Percentiles rank a stretch among this genome's conserved stretches.
Conservation (phyloP, 2,329 filamentous ascomycete species). For the Pseudogymnoascus destructans region DNA sequence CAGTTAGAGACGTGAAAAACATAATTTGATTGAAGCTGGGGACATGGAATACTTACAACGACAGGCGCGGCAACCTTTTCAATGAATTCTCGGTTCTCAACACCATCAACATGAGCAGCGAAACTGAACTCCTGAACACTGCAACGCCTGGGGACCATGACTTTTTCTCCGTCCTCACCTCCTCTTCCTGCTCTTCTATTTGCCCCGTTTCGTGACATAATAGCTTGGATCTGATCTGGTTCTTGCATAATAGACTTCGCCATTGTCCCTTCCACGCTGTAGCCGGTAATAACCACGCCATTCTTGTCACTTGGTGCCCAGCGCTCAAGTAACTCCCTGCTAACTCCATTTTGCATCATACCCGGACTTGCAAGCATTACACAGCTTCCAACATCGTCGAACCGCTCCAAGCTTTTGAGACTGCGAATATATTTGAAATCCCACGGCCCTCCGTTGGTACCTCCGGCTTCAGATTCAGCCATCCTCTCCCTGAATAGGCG, state of each 20-base stretch:
- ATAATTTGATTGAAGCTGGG: background rate
- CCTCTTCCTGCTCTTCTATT: constrained; percentile 46
- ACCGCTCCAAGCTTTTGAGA: constrained; percentile 83
- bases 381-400: constrained; percentile 89
- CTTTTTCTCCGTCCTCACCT: constrained; percentile 61
- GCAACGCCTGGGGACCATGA: constrained; percentile 84
- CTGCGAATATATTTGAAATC: constrained; percentile 92
- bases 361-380: constrained; percentile 96
- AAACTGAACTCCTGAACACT: constrained; percentile 92
- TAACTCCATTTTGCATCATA: constrained; percentile 97
- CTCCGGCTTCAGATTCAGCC: constrained; percentile 70
- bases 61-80: constrained; percentile 86
- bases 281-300: constrained; percentile 96
- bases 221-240: constrained; percentile 84
- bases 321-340: constrained; percentile 78
- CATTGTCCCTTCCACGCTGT: constrained; percentile 98
- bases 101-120: constrained; percentile 90
- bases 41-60: constrained; percentile 53
- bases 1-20: constrained; percentile 15
- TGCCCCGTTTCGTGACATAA: constrained; percentile 66
- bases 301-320: constrained; percentile 97
- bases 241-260: constrained; percentile 91
- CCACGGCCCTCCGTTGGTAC: constrained; percentile 77
- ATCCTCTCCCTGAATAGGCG: constrained; percentile 84
- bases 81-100: constrained; percentile 93